Evolutionary conservation across 768 basidiomycete species (phyloP), one percentile per base, ranked within the genome.

Genomic region (Mycena venus): DNA sequence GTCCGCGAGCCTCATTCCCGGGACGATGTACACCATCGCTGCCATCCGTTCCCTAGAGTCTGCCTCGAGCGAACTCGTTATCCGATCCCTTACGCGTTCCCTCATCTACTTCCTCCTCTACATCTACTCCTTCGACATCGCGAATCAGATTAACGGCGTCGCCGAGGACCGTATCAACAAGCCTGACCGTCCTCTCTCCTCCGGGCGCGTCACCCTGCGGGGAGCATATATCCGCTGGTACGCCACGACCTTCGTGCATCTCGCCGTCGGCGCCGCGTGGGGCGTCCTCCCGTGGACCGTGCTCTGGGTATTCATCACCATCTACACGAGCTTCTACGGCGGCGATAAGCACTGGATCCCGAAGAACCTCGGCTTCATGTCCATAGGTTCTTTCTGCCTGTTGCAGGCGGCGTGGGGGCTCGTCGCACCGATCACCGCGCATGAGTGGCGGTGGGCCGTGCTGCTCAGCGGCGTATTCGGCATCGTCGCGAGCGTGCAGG

Each of bases 401-500:
- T 29, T 72, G 32, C 74, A 75, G 34, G 64, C 51, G 0, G 59
- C 70, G 14, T 75, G 74, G 74, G 60, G 65, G 14, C 36, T 75
- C 51, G 74, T 51, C 51, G 74, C 74, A 14, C 74, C 70, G 1
- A 55, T 75, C 49, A 63, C 70, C 5, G 23, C 10, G 14, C 60
- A 31, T 15, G 42, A 75, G 55, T 60, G 55, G 64, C 70, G 60
- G 0, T 72, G 74, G 70, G 74, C 51, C 4, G 2, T 72, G 8
- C 49, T 75, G 32, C 34, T 72, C 4, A 72, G 74, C 71, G 76
- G 70, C 29, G 80, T 84, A 11, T 82, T 86, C 51, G 74, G 83
- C 3, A 84, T 86, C 3, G 86, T 86, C 2, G 83, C 85, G 15
- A 86, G 86, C 58, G 81, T 84, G 6, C 74, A 75, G 78, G 87